Evolutionary conservation across 495 filamentous ascomycete genomes (phyloP).

Genomic region (Lepraria neglecta): DNA sequence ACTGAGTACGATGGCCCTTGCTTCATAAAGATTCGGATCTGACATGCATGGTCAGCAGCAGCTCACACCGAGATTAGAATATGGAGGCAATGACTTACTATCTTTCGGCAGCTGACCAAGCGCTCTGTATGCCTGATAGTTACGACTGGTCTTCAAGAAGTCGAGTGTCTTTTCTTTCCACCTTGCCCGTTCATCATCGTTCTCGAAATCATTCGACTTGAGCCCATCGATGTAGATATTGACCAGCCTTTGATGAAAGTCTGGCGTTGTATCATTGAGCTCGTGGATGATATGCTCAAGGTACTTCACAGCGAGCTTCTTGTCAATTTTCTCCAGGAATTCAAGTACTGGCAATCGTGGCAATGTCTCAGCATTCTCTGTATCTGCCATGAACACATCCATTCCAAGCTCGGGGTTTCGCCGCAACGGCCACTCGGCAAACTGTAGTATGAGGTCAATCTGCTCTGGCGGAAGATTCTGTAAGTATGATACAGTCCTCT

Average conservation of each 20-base stretch:
- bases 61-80: neutral
- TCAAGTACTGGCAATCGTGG: constrained; percentile 67
- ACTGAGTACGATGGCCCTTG: constrained; percentile 83
- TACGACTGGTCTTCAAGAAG: constrained; percentile 68
- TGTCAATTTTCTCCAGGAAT: constrained; percentile 65
- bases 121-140: constrained; percentile 74
- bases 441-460: constrained; percentile 88
- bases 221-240: constrained; percentile 66
- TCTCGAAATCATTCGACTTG: constrained; percentile 39
- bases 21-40: constrained; percentile 86
- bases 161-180: constrained; percentile 60
- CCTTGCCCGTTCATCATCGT: constrained; percentile 46
- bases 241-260: constrained; percentile 79
- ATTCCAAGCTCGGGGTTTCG: constrained; percentile 72
- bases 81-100: constrained; percentile 45
- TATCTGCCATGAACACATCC: constrained; percentile 91
- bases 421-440: constrained; percentile 77
- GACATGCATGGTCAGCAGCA: neutral
- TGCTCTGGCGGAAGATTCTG: constrained; percentile 79
- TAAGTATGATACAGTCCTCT: constrained; percentile 80
- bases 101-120: constrained; percentile 70
- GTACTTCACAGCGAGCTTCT: constrained; percentile 68
- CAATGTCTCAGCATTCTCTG: constrained; percentile 87
- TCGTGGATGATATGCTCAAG: constrained; percentile 88
- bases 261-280: constrained; percentile 73